A percentile compares a stretch with the other conserved stretches of the same genome.
Conservation (phyloP, 2,329 filamentous ascomycete genomes). For the Sphaerulina vaccinii region DNA sequence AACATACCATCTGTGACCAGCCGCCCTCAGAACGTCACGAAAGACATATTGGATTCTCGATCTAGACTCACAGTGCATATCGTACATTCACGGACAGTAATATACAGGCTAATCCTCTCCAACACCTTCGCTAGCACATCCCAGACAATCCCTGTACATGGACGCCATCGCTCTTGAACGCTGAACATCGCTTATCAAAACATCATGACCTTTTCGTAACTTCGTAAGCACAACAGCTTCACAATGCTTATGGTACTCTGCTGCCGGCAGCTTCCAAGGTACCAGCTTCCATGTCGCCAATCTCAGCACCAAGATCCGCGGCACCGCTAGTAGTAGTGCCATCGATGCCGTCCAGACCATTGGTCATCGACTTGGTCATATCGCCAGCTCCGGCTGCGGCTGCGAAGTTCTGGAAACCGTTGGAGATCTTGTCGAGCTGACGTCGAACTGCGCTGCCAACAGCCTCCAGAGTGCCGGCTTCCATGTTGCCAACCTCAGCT, state of each 20-base stretch:
- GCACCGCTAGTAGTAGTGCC: slow-evolving; percentile 13
- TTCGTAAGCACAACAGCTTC: no score
- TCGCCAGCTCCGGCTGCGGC: slow-evolving; percentile 12
- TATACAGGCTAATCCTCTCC: no score
- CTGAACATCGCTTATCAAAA: no score
- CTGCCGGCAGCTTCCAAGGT: slow-evolving; percentile 17
- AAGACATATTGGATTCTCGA: no score
- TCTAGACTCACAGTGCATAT: no score
- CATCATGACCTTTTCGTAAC: no score
- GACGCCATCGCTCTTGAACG: no score
- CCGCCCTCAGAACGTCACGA: no score
- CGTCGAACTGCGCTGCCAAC: not conserved
- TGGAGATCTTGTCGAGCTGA: slow-evolving; percentile 20
- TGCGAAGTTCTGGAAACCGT: slow-evolving; percentile 16
- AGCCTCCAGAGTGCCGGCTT: slow-evolving; percentile 22
- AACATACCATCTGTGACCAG: no score
- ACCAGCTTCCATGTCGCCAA: slow-evolving; percentile 15
- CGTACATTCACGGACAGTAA: no score
- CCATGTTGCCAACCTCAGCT: slow-evolving; percentile 17
- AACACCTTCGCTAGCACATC: no score
- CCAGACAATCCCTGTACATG: no score
- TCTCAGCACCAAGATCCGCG: slow-evolving; percentile 14
- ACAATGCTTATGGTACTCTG: slow-evolving; percentile 13
- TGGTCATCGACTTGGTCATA: slow-evolving; percentile 10
- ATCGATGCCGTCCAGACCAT: slow-evolving; percentile 14